Percentiles rank a stretch among this genome's conserved stretches.
Evolutionary conservation across 2,329 filamentous ascomycete genomes (phyloP).

Genomic region (Fusarium dimerum): DNA sequence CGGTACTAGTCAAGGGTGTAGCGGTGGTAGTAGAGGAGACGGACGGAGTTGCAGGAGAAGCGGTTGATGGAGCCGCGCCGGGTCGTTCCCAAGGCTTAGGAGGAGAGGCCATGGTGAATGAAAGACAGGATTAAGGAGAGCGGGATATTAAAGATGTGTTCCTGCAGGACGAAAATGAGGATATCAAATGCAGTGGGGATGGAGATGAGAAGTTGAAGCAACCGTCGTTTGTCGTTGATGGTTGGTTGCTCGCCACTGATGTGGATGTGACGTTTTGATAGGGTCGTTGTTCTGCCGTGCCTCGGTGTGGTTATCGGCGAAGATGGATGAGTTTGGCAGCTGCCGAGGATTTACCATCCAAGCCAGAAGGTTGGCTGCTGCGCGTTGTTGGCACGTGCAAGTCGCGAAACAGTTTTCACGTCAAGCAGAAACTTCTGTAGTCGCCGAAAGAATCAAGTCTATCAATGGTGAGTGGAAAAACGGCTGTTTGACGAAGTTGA

Average conservation of each 20-base stretch:
- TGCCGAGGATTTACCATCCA: neutral
- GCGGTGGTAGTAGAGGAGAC: conserved; percentile 41
- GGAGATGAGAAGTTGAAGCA: too few species aligned
- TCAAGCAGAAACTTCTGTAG: neutral
- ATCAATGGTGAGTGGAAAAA: neutral
- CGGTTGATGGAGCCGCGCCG: conserved; percentile 55
- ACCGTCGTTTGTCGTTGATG: neutral
- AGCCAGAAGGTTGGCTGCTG: neutral
- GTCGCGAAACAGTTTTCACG: neutral
- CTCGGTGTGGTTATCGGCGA: neutral
- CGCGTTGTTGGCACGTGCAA: neutral
- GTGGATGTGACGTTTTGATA: neutral
- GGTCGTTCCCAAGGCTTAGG: conserved; percentile 96
- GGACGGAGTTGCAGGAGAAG: conserved; percentile 45
- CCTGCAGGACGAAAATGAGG: neutral
- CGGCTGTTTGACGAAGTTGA: neutral
- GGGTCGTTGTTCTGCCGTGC: neutral
- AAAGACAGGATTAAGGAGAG: neutral
- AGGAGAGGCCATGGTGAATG: conserved; percentile 68
- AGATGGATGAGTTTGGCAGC: neutral
- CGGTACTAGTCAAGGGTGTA: conserved; percentile 37
- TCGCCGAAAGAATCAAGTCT: neutral
- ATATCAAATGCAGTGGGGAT: too few species aligned
- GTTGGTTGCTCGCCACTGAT: neutral
- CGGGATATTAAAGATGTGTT: neutral